Conservation (phyloP, 106 monocot species). For the Chionographis japonica region DNA sequence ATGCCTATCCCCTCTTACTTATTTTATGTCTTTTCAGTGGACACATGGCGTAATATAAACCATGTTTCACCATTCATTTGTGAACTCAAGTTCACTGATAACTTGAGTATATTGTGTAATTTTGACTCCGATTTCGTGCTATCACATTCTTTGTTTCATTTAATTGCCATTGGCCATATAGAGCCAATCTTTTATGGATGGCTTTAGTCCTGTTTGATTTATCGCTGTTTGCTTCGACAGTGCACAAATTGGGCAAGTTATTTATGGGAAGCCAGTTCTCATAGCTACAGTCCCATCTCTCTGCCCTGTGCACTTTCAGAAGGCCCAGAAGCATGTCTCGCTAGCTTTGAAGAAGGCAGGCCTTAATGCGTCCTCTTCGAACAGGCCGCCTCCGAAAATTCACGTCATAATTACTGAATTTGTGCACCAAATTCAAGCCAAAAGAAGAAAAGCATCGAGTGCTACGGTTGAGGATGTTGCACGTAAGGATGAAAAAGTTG, state of each 20-base stretch:
- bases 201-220: no score
- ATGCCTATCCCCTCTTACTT: no score
- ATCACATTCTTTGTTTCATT: no score
- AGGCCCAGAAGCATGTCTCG: slow-evolving; percentile 31
- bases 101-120: no score
- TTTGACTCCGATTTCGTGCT: no score
- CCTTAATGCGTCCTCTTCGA: slow-evolving; percentile 36
- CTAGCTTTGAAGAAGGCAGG: slow-evolving; percentile 64
- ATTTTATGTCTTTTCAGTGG: no score
- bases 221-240: slow-evolving; percentile 20
- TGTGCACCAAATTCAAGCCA: slow-evolving; percentile 54
- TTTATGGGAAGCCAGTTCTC: slow-evolving; percentile 52
- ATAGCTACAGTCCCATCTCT: slow-evolving; percentile 46
- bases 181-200: no score
- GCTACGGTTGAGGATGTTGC: neutral
- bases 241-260: slow-evolving; percentile 28
- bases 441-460: slow-evolving; percentile 26
- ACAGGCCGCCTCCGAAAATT: slow-evolving; percentile 35
- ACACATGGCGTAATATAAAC: no score
- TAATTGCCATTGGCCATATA: no score
- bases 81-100: no score
- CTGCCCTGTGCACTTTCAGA: slow-evolving; percentile 54
- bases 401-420: slow-evolving; percentile 42
- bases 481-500: slow-evolving; percentile 11
- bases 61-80: no score